Evolutionary conservation across 1,284 basidiomycete genomes (phyloP).

Genomic region (Hypsizygus ulmarius): DNA sequence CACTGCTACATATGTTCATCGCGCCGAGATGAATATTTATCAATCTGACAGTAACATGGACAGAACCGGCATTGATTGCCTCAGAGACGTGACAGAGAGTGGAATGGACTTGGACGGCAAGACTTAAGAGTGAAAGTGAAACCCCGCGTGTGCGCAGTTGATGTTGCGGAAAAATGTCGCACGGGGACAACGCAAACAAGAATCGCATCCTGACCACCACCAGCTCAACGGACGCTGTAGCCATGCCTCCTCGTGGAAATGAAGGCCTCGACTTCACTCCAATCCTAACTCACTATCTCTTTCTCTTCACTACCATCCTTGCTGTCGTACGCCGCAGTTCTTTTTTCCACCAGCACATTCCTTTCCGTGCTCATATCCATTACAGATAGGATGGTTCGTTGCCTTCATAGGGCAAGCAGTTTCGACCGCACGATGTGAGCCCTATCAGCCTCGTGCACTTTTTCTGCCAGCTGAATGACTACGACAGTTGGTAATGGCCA

Average conservation of each 20-base stretch:
- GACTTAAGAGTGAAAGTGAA: no score
- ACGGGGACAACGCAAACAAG: conserved; percentile 1
- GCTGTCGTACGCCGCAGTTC: conserved; percentile 56
- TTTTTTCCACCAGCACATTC: conserved; percentile 9
- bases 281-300: conserved; percentile 86
- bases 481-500: conserved; percentile 37
- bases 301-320: conserved; percentile 83
- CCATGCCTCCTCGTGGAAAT: conserved; percentile 53
- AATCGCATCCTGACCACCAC: conserved; percentile 8
- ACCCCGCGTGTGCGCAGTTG: no score
- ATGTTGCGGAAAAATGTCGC: no score
- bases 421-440: conserved; percentile 62
- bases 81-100: not conserved
- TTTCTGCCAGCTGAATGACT: conserved; percentile 20
- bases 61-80: no score
- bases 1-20: no score
- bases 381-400: conserved; percentile 84
- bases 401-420: conserved; percentile 86
- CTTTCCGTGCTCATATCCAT: conserved; percentile 9
- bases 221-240: conserved; percentile 21
- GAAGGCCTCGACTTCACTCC: conserved; percentile 77
- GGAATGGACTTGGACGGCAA: not conserved
- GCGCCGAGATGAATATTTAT: no score
- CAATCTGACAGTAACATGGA: no score
- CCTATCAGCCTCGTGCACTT: conserved; percentile 7